These are phyloP conservation scores for Ustilago vetiveriae DNA, from an alignment of 1,284 basidiomycete genomes.

Conservation along the genomic window DNA sequence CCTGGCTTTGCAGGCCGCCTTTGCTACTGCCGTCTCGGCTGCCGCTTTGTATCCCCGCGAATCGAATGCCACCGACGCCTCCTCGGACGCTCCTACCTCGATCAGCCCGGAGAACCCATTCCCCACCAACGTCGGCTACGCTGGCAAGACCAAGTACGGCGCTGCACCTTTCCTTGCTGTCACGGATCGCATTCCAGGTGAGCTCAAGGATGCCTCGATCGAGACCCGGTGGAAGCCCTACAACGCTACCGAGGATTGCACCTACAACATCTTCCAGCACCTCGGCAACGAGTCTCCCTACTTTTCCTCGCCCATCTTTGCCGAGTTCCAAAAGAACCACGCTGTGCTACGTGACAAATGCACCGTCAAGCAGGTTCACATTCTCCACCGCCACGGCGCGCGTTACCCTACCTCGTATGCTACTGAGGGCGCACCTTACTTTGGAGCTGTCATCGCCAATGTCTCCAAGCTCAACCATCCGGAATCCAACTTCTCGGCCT, in stretches of 20 bases:
- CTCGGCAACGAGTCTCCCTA: conserved; percentile 57
- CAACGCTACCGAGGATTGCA: conserved; percentile 18
- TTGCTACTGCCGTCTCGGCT: conserved; percentile 22
- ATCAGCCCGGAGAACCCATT: conserved; percentile 37
- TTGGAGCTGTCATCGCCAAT: conserved; percentile 36
- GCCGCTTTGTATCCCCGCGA: conserved; percentile 18
- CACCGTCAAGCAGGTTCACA: conserved; percentile 47
- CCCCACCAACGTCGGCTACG: conserved; percentile 62
- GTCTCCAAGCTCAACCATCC: conserved; percentile 37
- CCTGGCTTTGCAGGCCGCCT: conserved; percentile 22
- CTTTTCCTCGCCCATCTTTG: conserved; percentile 48
- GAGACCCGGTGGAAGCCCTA: conserved; percentile 47
- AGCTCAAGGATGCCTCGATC: conserved; percentile 37
- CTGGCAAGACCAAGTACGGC: conserved; percentile 42
- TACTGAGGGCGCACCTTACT: conserved; percentile 55
- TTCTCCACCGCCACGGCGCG: conserved; percentile 52
- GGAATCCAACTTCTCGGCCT: conserved; percentile 63
- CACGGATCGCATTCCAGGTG: conserved; percentile 40
- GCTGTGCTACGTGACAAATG: conserved; percentile 38
- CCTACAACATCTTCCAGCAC: conserved; percentile 52
- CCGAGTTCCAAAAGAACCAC: conserved; percentile 31
- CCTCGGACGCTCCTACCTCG: conserved; percentile 12
- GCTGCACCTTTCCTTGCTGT: conserved; percentile 56
- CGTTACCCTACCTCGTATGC: conserved; percentile 42
- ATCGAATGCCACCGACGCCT: conserved; percentile 15